Evolutionary conservation across 768 basidiomycete genomes (phyloP).

Genomic region (Leucogyrophana mollusca): DNA sequence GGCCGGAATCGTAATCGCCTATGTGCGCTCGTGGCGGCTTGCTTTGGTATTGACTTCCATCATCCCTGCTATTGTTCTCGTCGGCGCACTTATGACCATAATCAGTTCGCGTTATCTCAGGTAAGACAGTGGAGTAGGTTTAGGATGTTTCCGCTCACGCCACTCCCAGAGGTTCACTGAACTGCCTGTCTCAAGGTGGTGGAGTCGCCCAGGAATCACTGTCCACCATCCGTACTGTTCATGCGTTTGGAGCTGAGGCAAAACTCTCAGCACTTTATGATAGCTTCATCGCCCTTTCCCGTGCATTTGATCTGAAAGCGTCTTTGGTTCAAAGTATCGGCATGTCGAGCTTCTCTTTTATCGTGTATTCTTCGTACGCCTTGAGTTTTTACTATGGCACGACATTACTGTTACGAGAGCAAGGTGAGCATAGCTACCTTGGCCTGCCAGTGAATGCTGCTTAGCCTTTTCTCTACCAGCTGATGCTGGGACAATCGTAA

Average conservation of each 20-base stretch:
- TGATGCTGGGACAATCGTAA: constrained; percentile 48
- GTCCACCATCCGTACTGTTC: constrained; percentile 51
- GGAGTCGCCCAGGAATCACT: constrained; percentile 62
- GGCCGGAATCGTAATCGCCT: constrained; percentile 47
- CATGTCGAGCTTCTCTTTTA: constrained; percentile 46
- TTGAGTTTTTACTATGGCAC: constrained; percentile 48
- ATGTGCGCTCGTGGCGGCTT: constrained; percentile 41
- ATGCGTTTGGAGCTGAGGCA: constrained; percentile 53
- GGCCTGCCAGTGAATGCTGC: neutral
- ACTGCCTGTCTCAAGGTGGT: constrained; percentile 43
- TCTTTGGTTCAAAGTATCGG: constrained; percentile 35
- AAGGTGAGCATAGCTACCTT: constrained; percentile 16
- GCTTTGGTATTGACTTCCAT: constrained; percentile 49
- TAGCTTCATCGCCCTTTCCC: constrained; percentile 34
- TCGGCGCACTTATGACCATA: constrained; percentile 39
- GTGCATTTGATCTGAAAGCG: constrained; percentile 32
- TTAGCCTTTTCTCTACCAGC: constrained; percentile 15
- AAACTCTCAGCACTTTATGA: constrained; percentile 46
- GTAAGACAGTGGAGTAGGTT: neutral
- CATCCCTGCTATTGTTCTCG: constrained; percentile 46
- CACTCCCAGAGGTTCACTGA: constrained; percentile 33
- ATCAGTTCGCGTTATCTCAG: constrained; percentile 32
- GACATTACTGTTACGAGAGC: constrained; percentile 40
- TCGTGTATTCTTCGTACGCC: constrained; percentile 42
- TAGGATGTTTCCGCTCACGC: neutral